A percentile compares a stretch with the other conserved stretches of the same genome.
Conservation (phyloP, 768 basidiomycete genomes). For the Amanita rimosa region DNA sequence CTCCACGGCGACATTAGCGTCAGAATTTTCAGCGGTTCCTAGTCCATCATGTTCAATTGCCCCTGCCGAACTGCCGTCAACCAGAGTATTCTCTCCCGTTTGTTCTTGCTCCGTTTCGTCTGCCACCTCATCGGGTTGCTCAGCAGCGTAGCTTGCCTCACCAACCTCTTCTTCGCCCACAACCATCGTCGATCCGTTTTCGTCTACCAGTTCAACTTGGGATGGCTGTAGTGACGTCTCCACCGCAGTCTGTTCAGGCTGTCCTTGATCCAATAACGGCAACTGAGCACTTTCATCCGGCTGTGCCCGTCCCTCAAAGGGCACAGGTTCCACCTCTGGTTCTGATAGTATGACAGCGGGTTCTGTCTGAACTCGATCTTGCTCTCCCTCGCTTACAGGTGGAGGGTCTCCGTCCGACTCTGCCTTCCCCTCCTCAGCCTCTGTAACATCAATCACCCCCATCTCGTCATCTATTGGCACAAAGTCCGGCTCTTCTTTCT, state of each 20-base stretch:
- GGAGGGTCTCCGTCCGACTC: not conserved
- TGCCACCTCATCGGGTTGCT: too few relatives aligned
- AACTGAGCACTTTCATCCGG: not conserved
- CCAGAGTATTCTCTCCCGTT: not conserved
- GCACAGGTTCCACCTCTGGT: not conserved
- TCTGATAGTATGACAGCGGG: not conserved
- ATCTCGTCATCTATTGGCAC: slow-evolving; percentile 5
- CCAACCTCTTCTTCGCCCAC: not conserved
- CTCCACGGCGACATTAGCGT: too few relatives aligned
- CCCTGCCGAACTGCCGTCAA: not conserved
- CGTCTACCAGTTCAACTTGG: not conserved
- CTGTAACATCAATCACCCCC: not conserved
- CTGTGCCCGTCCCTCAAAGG: not conserved
- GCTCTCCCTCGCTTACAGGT: not conserved
- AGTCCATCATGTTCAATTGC: not conserved
- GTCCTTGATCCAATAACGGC: not conserved
- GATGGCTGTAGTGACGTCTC: too few relatives aligned
- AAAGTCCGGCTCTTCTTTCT: slow-evolving; percentile 14
- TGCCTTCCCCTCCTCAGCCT: not conserved
- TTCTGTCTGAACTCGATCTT: not conserved
- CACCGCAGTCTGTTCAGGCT: not conserved
- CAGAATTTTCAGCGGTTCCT: too few relatives aligned
- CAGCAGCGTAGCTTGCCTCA: not conserved
- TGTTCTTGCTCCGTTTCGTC: not conserved
- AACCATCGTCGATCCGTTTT: not conserved